These are phyloP conservation scores for Baudoinia panamericana DNA, from an alignment of 495 filamentous ascomycete genomes.

Conservation along the genomic window DNA sequence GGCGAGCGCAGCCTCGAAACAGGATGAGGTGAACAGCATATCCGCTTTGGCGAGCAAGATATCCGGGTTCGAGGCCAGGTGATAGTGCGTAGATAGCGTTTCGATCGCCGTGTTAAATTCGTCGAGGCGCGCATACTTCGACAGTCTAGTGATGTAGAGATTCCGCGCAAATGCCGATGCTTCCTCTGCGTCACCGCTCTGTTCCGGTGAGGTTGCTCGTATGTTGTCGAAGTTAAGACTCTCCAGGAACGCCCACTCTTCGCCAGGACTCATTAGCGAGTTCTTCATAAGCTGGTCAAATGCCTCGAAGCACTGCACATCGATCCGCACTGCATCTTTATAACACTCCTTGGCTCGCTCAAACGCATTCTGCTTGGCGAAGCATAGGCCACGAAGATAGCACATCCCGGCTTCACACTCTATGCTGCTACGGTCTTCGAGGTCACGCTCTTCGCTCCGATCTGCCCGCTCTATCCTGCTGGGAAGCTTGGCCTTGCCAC, in stretches of 20 bases:
- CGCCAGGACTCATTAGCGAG: slow-evolving; percentile 89
- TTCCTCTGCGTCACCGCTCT: slow-evolving; percentile 55
- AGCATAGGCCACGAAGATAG: slow-evolving; percentile 84
- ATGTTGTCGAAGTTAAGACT: slow-evolving; percentile 83
- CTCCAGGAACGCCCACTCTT: slow-evolving; percentile 87
- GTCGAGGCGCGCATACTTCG: slow-evolving; percentile 82
- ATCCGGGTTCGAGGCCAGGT: slow-evolving; percentile 75
- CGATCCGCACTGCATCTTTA: slow-evolving; percentile 90
- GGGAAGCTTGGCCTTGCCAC: slow-evolving; percentile 24
- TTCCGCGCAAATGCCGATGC: slow-evolving; percentile 86
- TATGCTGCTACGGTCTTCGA: slow-evolving; percentile 56
- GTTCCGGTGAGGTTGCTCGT: slow-evolving; percentile 25
- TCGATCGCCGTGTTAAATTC: slow-evolving; percentile 80
- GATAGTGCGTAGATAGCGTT: slow-evolving; percentile 83
- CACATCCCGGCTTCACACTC: slow-evolving; percentile 95
- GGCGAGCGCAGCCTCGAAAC: slow-evolving; percentile 71
- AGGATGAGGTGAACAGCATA: slow-evolving; percentile 86
- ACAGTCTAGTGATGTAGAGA: slow-evolving; percentile 92
- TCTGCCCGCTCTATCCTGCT: slow-evolving; percentile 40
- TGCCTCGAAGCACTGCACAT: slow-evolving; percentile 96
- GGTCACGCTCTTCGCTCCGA: slow-evolving; percentile 49
- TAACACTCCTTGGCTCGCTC: slow-evolving; percentile 97
- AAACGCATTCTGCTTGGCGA: slow-evolving; percentile 93
- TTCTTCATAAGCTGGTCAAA: slow-evolving; percentile 98
- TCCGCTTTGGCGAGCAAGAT: slow-evolving; percentile 86